A percentile compares a stretch with the other conserved stretches of the same genome.
Conservation (phyloP, 1,139 yeast species). For the Debaryomyces robertsiae region DNA sequence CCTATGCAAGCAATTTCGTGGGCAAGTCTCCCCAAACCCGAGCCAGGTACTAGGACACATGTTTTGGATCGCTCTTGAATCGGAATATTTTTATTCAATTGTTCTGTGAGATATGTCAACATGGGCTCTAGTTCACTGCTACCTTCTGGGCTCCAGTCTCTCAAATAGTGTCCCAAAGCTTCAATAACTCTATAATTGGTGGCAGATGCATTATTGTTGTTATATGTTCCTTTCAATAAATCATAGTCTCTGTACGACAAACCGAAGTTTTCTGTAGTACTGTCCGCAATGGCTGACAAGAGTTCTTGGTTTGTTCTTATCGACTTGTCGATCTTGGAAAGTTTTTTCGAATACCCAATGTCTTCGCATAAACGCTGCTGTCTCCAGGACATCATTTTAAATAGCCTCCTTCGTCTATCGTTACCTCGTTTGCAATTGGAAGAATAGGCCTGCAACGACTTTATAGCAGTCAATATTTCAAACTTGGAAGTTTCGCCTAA, state of each 20-base stretch:
- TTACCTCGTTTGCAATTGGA: constrained; percentile 43
- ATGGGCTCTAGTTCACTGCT: constrained; percentile 55
- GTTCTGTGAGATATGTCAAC: constrained; percentile 45
- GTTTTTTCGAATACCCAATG: constrained; percentile 57
- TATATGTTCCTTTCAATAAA: constrained; percentile 23
- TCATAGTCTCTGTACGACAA: constrained; percentile 45
- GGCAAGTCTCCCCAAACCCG: constrained; percentile 75
- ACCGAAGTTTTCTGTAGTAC: constrained; percentile 42
- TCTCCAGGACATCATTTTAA: constrained; percentile 52
- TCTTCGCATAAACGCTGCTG: constrained; percentile 57
- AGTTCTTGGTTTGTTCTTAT: constrained; percentile 49
- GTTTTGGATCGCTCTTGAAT: constrained; percentile 34
- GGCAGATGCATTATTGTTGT: constrained; percentile 25
- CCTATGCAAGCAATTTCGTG: constrained; percentile 54
- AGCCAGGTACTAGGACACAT: constrained; percentile 70
- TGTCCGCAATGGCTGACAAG: constrained; percentile 45
- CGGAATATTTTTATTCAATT: constrained; percentile 32
- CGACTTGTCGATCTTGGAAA: constrained; percentile 47
- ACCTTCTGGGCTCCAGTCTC: constrained; percentile 67
- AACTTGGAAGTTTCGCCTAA: constrained; percentile 23
- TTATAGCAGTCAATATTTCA: constrained; percentile 53
- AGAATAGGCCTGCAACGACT: constrained; percentile 51
- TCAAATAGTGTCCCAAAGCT: constrained; percentile 66
- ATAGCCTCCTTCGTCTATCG: constrained; percentile 47
- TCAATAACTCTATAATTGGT: constrained; percentile 65